Evolutionary conservation across 371 early-diverging fungal species (phyloP).

Genomic region (Mortierella sp.): DNA sequence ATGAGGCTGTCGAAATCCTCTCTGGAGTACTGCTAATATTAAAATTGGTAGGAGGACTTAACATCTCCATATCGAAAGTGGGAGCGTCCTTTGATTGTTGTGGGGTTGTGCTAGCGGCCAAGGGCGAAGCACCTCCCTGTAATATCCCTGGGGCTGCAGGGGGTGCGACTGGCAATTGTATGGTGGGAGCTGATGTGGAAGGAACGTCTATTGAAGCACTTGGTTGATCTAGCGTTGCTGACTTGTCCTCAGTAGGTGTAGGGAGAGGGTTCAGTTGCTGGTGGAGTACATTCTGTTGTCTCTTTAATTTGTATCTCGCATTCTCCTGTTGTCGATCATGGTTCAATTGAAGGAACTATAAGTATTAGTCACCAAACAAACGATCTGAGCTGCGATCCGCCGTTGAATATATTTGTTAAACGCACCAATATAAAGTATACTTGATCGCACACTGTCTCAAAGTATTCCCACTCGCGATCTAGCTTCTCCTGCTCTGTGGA

Average conservation of each 20-base stretch:
- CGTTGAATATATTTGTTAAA: background rate
- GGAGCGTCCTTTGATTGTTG: slow-evolving; percentile 6
- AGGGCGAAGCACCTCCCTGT: background rate
- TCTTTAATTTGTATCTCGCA: slow-evolving; percentile 43
- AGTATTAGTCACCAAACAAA: background rate
- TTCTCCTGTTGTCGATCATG: slow-evolving; percentile 32
- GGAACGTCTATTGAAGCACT: background rate
- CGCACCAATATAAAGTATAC: slow-evolving; percentile 48
- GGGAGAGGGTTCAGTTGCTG: slow-evolving; percentile 34
- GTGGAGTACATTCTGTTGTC: slow-evolving; percentile 25
- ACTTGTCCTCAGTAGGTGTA: slow-evolving; percentile 4
- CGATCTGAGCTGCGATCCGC: background rate
- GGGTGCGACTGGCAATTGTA: background rate
- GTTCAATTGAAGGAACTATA: background rate
- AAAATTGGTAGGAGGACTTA: slow-evolving; percentile 29
- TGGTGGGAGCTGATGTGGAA: background rate
- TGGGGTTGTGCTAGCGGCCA: background rate
- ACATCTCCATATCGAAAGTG: slow-evolving; percentile 22
- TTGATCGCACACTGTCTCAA: slow-evolving; percentile 57
- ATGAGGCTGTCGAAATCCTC: background rate
- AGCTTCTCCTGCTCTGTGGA: slow-evolving; percentile 53
- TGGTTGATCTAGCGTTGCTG: background rate
- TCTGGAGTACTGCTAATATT: background rate
- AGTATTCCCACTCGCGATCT: slow-evolving; percentile 56
- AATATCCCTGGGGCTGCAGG: slow-evolving; percentile 3